Base-by-base conservation (phyloP, 192 early-diverging fungal genomes). In the Phlyctochytrium arcticum region DNA sequence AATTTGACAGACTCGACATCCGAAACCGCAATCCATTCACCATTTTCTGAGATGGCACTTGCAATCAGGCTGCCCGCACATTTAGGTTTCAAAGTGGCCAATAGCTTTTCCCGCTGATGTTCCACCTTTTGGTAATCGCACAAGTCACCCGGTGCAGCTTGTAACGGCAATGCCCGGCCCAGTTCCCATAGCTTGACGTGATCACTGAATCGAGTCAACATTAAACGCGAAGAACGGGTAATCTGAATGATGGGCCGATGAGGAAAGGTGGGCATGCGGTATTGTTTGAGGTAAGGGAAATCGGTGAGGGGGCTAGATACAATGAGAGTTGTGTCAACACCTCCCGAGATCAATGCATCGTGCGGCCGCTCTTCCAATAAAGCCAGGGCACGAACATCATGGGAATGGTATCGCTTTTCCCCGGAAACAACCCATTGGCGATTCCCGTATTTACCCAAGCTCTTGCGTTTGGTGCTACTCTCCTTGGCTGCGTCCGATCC, bases 381-480 rank as follows among this genome's bases (percentile, higher is more conserved):
- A 2, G 88, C 87, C 23, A 98, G 59, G 21, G 94, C 89, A 27
- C 92, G 86, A 33, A 98, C 92, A 69, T 98, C 96, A 69, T 98
- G 93, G 15, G 89, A 89, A 72, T 98, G 96, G 75, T 90, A 95
- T 55, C 92, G 85, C 49, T 92, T 85, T 60, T 88, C 85, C 12
- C 90, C 92, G n/a, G 89, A 75, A 36, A 89, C 65, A 23, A 95
- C 79, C 94, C 94, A 98, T 27, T 36, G 85, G 72, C 50, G 60
- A 33, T 35, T 42, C 30, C 27, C 9, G 35, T 27, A 29, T 24
- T 27, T 32, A 48, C 23, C 24, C 19, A 4, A 27, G 17, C 48
- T 42, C 12, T 50, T 67, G 5, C 17, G 12, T 64, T 55, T 71
- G 36, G 55, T 55, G 15, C 62, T 57, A 3, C 46, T 48, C 21